Evolutionary conservation across 495 filamentous ascomycete species (phyloP).

Genomic region (Margaritispora aquatica): DNA sequence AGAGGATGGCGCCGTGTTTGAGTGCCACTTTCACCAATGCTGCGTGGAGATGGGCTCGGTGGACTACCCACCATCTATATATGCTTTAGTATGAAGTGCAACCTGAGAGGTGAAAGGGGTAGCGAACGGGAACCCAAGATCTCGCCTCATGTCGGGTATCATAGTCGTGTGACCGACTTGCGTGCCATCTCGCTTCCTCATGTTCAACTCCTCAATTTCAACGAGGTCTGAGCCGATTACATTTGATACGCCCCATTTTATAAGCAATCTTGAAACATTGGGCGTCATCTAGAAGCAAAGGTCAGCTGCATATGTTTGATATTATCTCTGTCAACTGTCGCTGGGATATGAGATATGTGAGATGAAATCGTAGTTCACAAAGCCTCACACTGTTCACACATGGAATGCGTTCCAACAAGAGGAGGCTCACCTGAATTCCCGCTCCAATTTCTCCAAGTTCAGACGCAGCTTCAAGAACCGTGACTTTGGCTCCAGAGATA

Average conservation of each 20-base stretch:
- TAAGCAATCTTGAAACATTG: constrained; percentile 44
- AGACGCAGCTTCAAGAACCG: constrained; percentile 53
- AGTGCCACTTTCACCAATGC: constrained; percentile 29
- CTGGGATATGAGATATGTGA: constrained; percentile 32
- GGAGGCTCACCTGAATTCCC: not conserved
- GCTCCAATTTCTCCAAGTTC: constrained; percentile 42
- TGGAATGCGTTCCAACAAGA: not conserved
- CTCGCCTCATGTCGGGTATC: not conserved
- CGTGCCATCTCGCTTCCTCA: constrained; percentile 33
- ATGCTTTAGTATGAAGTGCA: not conserved
- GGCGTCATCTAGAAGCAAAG: constrained; percentile 44
- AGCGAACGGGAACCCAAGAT: constrained; percentile 1
- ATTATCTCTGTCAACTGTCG: constrained; percentile 35
- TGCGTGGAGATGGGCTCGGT: constrained; percentile 28
- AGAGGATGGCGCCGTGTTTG: constrained; percentile 26
- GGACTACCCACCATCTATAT: constrained; percentile 29
- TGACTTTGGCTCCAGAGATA: constrained; percentile 53
- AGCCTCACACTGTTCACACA: no score
- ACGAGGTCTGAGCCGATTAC: constrained; percentile 27
- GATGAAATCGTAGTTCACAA: no score
- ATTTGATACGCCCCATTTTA: constrained; percentile 33
- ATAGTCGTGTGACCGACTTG: constrained; percentile 31
- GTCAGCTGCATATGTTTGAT: not conserved
- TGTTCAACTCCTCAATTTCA: constrained; percentile 33
- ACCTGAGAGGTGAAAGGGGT: not conserved